phyloP scores from a whole-genome alignment of 306 rosid species.

The Urtica urens region DNA sequence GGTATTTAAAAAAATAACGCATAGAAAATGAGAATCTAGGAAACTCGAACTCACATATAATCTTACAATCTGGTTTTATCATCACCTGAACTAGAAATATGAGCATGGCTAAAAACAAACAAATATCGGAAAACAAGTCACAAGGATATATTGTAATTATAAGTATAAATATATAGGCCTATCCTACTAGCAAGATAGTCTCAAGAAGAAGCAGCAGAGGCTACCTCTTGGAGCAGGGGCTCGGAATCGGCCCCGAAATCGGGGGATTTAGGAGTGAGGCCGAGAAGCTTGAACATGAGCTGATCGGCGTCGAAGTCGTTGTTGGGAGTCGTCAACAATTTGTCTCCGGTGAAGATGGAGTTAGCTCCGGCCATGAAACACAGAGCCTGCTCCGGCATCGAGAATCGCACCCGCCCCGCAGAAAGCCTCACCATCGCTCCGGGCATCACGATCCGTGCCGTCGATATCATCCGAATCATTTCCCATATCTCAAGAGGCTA shows the following conservation, averaged over 20 bases:
- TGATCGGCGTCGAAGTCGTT: conserved; percentile 91
- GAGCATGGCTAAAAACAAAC: no score
- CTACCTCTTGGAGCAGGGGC: conserved; percentile 21
- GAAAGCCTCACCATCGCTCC: conserved; percentile 93
- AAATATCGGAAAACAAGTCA: no score
- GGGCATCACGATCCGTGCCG: conserved; percentile 86
- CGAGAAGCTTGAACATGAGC: conserved; percentile 45
- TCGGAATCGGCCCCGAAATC: conserved; percentile 17
- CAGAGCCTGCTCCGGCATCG: conserved; percentile 88
- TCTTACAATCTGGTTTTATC: no score
- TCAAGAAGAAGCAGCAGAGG: conserved; percentile 14
- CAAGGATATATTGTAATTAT: no score
- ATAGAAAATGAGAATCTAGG: no score
- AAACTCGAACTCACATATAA: no score
- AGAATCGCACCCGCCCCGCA: conserved; percentile 88
- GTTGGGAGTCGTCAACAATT: conserved; percentile 87
- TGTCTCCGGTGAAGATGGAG: conserved; percentile 93
- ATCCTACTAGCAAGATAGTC: neutral
- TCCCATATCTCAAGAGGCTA: conserved; percentile 99
- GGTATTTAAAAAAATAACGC: no score
- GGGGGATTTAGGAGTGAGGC: conserved; percentile 39
- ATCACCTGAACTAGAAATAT: no score
- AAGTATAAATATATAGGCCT: no score
- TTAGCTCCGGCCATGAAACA: conserved; percentile 96
- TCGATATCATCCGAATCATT: conserved; percentile 93